Evolutionary conservation across 768 basidiomycete genomes (phyloP).

Genomic region (Lenzites betulinus): DNA sequence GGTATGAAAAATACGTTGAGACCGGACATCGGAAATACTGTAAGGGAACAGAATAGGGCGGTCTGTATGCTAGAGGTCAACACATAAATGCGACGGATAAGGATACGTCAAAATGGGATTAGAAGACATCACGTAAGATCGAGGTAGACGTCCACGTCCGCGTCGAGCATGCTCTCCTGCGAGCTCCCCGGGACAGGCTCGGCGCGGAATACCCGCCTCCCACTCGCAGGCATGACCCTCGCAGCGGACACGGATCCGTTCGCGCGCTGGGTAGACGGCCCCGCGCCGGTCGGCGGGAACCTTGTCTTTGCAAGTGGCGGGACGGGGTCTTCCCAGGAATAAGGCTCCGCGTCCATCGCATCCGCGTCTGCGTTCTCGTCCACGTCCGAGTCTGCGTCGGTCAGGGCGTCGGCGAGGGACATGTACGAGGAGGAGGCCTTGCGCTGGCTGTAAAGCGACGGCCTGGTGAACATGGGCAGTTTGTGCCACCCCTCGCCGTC

Average conservation of each 20-base stretch:
- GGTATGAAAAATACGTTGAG: too few relatives aligned
- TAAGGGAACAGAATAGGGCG: too few relatives aligned
- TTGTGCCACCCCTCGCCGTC: not conserved
- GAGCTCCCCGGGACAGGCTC: not conserved
- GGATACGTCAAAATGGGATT: too few relatives aligned
- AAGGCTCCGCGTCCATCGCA: not conserved
- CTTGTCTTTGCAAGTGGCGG: not conserved
- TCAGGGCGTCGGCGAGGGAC: not conserved
- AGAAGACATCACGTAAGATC: too few relatives aligned
- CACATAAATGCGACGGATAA: too few relatives aligned
- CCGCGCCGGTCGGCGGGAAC: not conserved
- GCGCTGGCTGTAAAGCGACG: slow-evolving; percentile 6
- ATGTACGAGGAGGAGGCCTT: not conserved
- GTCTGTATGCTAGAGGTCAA: too few relatives aligned
- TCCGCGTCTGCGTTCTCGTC: too few relatives aligned
- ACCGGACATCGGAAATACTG: too few relatives aligned
- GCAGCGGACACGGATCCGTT: too few relatives aligned
- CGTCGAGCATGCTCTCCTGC: slow-evolving; percentile 4
- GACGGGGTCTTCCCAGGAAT: not conserved
- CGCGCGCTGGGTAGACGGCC: too few relatives aligned
- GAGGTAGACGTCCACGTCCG: too few relatives aligned
- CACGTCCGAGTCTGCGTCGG: not conserved
- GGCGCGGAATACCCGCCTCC: not conserved
- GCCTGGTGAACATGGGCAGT: slow-evolving; percentile 3
- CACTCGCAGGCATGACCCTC: not conserved